A percentile compares a stretch with the other conserved stretches of the same genome.
Conservation (phyloP, 495 filamentous ascomycete species). For the Penicillium psychrofluorescens region DNA sequence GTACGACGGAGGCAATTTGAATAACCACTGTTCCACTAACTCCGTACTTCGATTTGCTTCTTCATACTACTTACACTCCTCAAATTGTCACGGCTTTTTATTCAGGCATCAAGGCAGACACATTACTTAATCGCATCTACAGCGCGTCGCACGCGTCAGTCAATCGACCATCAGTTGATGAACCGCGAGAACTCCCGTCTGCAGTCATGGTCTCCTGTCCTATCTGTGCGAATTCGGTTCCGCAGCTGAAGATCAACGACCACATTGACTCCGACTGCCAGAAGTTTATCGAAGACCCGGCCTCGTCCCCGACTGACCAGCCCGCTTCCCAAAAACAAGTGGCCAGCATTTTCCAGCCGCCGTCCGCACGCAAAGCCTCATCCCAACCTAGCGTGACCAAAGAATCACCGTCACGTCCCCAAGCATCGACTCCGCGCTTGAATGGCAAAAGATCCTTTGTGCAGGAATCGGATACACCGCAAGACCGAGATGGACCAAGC, state of each 20-base stretch:
- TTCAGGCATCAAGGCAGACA: constrained; percentile 1
- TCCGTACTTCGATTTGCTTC: too few species aligned
- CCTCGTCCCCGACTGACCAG: constrained; percentile 29
- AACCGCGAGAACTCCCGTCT: not conserved
- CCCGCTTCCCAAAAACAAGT: constrained; percentile 46
- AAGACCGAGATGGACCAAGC: constrained; percentile 10
- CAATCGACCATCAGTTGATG: not conserved
- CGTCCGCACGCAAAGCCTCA: constrained; percentile 43
- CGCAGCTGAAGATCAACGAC: constrained; percentile 71
- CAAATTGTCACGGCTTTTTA: too few species aligned
- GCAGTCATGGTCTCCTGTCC: constrained; percentile 72
- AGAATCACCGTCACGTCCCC: constrained; percentile 12
- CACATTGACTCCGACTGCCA: constrained; percentile 86
- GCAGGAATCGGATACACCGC: constrained; percentile 14
- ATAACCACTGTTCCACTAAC: too few species aligned
- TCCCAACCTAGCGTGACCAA: constrained; percentile 16
- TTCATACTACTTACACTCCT: too few species aligned
- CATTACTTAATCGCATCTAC: constrained; percentile 1
- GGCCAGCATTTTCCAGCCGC: constrained; percentile 72
- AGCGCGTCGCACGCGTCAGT: constrained; percentile 2
- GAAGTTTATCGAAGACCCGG: constrained; percentile 43
- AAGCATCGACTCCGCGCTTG: constrained; percentile 17
- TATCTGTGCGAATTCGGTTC: constrained; percentile 73
- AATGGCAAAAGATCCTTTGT: constrained; percentile 30
- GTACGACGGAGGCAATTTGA: too few species aligned